A percentile compares a stretch with the other conserved stretches of the same genome.
phyloP scores from a whole-genome alignment of 768 basidiomycete species.

The Leucogyrophana mollusca region DNA sequence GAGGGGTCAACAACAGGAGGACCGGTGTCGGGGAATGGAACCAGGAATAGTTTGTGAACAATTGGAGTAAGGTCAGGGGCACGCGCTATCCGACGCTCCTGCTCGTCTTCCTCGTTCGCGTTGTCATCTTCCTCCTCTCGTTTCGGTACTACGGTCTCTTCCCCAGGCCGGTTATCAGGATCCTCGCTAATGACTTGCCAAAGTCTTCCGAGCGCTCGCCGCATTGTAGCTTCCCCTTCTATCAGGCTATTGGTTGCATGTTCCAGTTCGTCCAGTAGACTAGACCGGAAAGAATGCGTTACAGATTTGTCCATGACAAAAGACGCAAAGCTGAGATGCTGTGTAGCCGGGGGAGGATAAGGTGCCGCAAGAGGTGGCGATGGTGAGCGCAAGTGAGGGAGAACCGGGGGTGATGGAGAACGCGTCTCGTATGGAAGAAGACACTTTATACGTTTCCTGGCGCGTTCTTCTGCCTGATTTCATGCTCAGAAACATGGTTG shows the following conservation, averaged over 20 bases:
- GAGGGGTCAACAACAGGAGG: constrained; percentile 53
- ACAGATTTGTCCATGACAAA: constrained; percentile 86
- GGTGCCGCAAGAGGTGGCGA: constrained; percentile 79
- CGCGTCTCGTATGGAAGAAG: constrained; percentile 59
- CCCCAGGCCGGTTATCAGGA: constrained; percentile 38
- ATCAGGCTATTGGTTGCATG: constrained; percentile 81
- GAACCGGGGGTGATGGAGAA: constrained; percentile 67
- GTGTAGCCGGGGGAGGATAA: constrained; percentile 63
- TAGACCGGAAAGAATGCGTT: constrained; percentile 81
- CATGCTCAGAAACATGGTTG: constrained; percentile 11
- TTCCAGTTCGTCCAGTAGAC: constrained; percentile 75
- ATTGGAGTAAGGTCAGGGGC: constrained; percentile 68
- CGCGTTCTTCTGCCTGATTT: constrained; percentile 75
- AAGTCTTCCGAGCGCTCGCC: constrained; percentile 71
- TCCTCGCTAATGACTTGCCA: constrained; percentile 84
- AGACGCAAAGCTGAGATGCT: constrained; percentile 77
- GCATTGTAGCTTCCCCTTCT: constrained; percentile 75
- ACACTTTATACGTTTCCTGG: constrained; percentile 74
- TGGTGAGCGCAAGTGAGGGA: constrained; percentile 76
- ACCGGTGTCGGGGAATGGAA: constrained; percentile 45
- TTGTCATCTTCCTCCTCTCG: constrained; percentile 68
- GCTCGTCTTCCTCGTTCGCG: constrained; percentile 32
- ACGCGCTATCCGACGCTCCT: constrained; percentile 46
- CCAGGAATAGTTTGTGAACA: constrained; percentile 66
- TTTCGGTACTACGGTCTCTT: constrained; percentile 57